Percentiles rank a stretch among this genome's conserved stretches.
These are phyloP conservation scores for Aphanomyces euteiches DNA, from an alignment of 352 stramenopile genomes.

Conservation along the genomic window DNA sequence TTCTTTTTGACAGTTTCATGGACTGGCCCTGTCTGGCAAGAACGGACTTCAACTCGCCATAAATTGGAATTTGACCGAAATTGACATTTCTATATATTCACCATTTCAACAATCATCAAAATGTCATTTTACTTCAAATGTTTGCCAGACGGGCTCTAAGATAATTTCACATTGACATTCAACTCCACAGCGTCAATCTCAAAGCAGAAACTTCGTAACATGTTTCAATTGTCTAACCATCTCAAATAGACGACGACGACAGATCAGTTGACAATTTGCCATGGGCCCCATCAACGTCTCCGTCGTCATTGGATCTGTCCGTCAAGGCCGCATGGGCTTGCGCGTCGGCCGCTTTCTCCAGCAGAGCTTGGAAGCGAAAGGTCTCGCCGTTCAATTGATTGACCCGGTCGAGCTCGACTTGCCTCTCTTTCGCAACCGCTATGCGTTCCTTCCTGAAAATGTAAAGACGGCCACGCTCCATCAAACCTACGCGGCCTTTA, in stretches of 20 bases:
- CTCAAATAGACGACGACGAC: background rate
- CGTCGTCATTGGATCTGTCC: constrained; percentile 1
- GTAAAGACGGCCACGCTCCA: background rate
- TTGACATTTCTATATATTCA: too few relatives aligned
- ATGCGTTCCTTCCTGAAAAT: background rate
- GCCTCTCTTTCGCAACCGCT: constrained; percentile 1
- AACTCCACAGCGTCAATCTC: constrained; percentile 1
- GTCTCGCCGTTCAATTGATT: background rate
- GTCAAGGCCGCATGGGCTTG: background rate
- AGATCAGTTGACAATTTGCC: too few relatives aligned
- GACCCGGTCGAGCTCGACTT: constrained; percentile 3
- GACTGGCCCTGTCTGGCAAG: too few relatives aligned
- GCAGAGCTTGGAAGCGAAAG: background rate
- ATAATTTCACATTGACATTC: too few relatives aligned
- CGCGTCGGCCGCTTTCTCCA: constrained; percentile 1
- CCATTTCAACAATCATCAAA: too few relatives aligned
- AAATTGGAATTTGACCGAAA: too few relatives aligned
- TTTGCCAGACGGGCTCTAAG: too few relatives aligned
- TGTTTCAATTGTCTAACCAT: background rate
- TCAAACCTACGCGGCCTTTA: constrained; percentile 32
- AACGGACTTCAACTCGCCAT: too few relatives aligned
- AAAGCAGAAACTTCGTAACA: too few relatives aligned
- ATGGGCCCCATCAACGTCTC: background rate
- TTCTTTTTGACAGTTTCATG: too few relatives aligned
- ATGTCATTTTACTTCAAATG: too few relatives aligned